phyloP scores from a whole-genome alignment of 176 grass and related monocot species.

The Puya raimondii region DNA sequence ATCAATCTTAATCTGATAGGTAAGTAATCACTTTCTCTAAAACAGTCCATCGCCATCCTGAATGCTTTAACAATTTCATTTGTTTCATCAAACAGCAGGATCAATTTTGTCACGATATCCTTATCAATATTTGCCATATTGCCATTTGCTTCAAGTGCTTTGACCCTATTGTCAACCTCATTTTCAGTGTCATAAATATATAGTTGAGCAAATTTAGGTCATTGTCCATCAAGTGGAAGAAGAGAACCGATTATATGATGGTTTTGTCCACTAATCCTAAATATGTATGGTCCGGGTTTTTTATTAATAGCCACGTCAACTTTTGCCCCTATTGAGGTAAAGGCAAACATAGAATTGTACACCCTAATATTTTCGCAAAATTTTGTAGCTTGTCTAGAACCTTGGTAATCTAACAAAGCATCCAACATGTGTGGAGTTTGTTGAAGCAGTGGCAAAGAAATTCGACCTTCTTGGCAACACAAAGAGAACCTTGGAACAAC shows the following conservation, averaged over 20 bases:
- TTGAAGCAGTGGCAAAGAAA: too few relatives aligned
- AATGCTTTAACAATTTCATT: not conserved
- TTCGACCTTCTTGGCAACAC: too few relatives aligned
- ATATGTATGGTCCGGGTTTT: not conserved
- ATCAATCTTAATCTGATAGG: too few relatives aligned
- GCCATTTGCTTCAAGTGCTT: too few relatives aligned
- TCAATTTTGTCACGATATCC: too few relatives aligned
- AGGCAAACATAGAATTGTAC: constrained; percentile 13
- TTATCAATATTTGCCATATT: too few relatives aligned
- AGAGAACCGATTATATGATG: not conserved
- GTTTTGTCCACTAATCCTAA: not conserved
- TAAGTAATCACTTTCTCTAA: not conserved
- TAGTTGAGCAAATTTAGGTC: constrained; percentile 10
- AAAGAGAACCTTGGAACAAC: too few relatives aligned
- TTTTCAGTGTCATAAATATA: not conserved
- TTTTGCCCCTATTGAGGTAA: not conserved
- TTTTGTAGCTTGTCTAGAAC: not conserved
- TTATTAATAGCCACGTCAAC: not conserved
- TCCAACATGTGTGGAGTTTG: too few relatives aligned
- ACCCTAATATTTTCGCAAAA: constrained; percentile 13
- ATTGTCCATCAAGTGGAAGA: not conserved
- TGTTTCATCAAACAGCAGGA: not conserved
- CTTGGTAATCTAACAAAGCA: too few relatives aligned
- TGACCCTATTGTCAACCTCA: too few relatives aligned
- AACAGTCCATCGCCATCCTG: not conserved